Evolutionary conservation across 345 rosid species (phyloP), one percentile per base, ranked within the genome.

Genomic region (Populus alba): DNA sequence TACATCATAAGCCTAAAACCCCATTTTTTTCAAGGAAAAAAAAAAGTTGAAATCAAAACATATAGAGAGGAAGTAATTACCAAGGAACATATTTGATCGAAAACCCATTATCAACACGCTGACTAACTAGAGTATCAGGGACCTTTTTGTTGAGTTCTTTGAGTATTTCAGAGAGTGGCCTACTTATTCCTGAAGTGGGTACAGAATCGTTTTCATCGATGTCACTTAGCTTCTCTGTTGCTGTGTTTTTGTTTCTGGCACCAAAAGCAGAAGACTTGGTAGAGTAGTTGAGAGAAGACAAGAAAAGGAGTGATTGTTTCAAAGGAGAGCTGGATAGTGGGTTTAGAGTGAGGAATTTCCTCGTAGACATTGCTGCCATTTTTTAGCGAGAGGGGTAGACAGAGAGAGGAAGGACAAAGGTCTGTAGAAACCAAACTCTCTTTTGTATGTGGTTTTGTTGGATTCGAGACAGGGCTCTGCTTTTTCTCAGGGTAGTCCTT

Each of bases 121-220:
- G 84, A 75, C 79, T 78, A 73, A 91, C 43, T 66, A 92, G 88
- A 41, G 90, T 82, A 79, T 88, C 92, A 8, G 94, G 94, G 80
- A 93, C 92, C 75, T 86, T 90, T 85, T 90, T 91, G 89, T 91
- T 90, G 73, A 93, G 93, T 73, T 91, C 92, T 68, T 86, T 90
- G 70, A 93, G 96, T 81, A 91, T 84, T 80, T 89, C 91, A 6
- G 92, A 67, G 65, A 93, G 87, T 1, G 94, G 94, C 39, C 94
- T 83, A 81, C 93, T 85, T 78, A 91, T 86, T 72, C 94, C 93
- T 31, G 94, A 87, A 13, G 92, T 90, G 22, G 90, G 92, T 8
- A 90, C 84, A 9, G 75, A 75, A 62, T 83, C 82, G 31, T 83
- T 88, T 53, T 79, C 77, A 27, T 73, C 49, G 12, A 27, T 23